Evolutionary conservation across 2,329 filamentous ascomycete species (phyloP).

Genomic region (Arthrinium phaeospermum): DNA sequence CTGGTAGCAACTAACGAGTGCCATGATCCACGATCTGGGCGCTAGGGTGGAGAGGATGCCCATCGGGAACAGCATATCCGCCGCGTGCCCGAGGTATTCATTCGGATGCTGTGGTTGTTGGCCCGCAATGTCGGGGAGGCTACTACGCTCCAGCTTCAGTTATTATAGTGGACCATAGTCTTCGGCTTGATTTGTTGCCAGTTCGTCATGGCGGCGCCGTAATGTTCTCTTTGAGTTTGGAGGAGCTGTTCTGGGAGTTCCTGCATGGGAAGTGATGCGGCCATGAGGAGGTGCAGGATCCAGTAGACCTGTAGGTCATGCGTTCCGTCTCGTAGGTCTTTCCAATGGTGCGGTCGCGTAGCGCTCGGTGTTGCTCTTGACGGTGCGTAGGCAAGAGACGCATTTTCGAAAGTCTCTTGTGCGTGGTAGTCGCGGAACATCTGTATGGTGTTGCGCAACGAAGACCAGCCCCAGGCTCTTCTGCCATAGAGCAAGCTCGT

Average conservation of each 20-base stretch:
- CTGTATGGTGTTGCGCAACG: neutral
- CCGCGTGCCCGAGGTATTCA: neutral
- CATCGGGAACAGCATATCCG: neutral
- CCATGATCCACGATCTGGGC: neutral
- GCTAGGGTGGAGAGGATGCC: neutral
- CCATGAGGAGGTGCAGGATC: neutral
- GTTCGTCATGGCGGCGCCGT: neutral
- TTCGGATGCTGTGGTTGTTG: neutral
- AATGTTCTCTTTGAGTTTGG: neutral
- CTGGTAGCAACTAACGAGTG: neutral
- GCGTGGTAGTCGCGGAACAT: neutral
- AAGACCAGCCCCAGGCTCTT: neutral
- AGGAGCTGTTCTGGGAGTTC: neutral
- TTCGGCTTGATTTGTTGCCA: neutral
- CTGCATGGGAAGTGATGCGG: neutral
- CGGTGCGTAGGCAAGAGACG: accelerated
- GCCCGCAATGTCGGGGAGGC: too few species aligned
- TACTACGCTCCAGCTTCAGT: too few species aligned
- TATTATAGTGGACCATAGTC: too few species aligned
- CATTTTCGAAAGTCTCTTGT: neutral
- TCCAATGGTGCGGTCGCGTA: too few species aligned
- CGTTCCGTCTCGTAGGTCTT: neutral
- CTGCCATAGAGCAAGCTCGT: neutral
- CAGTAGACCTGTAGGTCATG: neutral
- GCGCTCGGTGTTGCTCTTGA: too few species aligned